A percentile compares a stretch with the other conserved stretches of the same genome.
Evolutionary conservation across 2,329 filamentous ascomycete genomes (phyloP).

Genomic region (Fusarium cicatricum): DNA sequence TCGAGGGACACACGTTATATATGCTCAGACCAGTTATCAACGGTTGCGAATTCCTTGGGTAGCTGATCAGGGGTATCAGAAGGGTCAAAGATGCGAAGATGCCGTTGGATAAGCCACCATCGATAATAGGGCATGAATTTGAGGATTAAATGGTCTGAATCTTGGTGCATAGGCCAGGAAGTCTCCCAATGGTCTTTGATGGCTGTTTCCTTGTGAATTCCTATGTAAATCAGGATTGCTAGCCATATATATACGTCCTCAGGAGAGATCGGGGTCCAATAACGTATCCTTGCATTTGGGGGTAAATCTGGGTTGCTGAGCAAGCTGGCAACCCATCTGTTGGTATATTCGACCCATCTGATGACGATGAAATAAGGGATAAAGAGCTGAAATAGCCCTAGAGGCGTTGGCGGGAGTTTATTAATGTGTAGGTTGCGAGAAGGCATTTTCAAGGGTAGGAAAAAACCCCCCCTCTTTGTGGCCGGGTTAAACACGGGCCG

Average conservation of each 20-base stretch:
- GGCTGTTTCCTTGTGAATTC: conserved; percentile 1
- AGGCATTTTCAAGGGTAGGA: not conserved
- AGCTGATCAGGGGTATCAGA: not conserved
- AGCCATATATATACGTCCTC: not conserved
- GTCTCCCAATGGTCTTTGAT: not conserved
- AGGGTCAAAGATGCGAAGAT: not conserved
- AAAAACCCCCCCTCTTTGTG: not conserved
- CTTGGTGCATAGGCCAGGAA: not conserved
- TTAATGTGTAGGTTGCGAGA: not conserved
- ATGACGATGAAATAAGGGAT: conserved; percentile 1
- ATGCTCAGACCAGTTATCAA: not conserved
- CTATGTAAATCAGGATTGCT: conserved; percentile 12
- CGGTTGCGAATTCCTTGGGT: not conserved
- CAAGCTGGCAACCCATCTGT: not conserved
- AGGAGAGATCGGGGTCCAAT: not conserved
- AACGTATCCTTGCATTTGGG: not conserved
- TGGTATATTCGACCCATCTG: conserved; percentile 5
- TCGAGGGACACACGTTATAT: not conserved
- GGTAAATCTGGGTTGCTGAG: not conserved
- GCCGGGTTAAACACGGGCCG: not conserved
- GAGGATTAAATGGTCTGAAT: not conserved
- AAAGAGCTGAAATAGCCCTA: conserved; percentile 5
- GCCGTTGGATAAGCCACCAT: not conserved
- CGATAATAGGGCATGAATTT: not conserved
- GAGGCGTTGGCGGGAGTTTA: not conserved